phyloP scores from a whole-genome alignment of 2,329 filamentous ascomycete genomes.

The Dactylonectria macrodidyma region DNA sequence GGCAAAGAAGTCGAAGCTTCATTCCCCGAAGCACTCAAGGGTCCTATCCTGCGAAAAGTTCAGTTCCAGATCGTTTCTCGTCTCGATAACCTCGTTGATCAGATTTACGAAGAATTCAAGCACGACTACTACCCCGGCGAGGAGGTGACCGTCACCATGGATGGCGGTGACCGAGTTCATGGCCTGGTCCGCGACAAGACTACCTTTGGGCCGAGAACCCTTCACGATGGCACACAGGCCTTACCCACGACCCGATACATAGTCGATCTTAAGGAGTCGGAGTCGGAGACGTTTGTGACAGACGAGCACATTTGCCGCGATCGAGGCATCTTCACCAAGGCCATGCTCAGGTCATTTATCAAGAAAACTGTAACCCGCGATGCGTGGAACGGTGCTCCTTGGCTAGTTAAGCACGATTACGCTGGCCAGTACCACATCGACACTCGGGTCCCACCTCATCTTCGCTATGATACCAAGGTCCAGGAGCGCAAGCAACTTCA shows the following conservation, averaged over 20 bases:
- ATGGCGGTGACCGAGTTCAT: constrained; percentile 77
- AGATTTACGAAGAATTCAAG: constrained; percentile 84
- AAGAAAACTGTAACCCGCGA: constrained; percentile 95
- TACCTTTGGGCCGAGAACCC: constrained; percentile 73
- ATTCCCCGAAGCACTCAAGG: constrained; percentile 92
- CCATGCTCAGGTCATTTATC: constrained; percentile 92
- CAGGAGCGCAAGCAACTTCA: constrained; percentile 82
- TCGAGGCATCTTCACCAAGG: constrained; percentile 93
- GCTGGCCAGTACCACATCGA: constrained; percentile 89
- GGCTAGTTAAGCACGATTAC: constrained; percentile 91
- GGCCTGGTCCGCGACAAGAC: constrained; percentile 90
- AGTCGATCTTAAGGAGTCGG: constrained; percentile 79
- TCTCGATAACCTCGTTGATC: constrained; percentile 84
- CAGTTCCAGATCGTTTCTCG: constrained; percentile 92
- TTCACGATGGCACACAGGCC: constrained; percentile 78
- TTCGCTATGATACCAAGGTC: constrained; percentile 85
- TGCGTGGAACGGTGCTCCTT: constrained; percentile 95
- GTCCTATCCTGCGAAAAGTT: constrained; percentile 89
- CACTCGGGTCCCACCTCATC: constrained; percentile 85
- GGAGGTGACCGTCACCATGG: constrained; percentile 80
- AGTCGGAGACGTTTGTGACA: constrained; percentile 83
- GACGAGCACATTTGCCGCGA: constrained; percentile 88
- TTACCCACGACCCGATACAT: constrained; percentile 85
- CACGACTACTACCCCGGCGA: constrained; percentile 93
- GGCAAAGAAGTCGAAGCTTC: constrained; percentile 91